These are phyloP conservation scores for Alternaria incomplexa DNA, from an alignment of 2,329 filamentous ascomycete genomes.

Conservation along the genomic window DNA sequence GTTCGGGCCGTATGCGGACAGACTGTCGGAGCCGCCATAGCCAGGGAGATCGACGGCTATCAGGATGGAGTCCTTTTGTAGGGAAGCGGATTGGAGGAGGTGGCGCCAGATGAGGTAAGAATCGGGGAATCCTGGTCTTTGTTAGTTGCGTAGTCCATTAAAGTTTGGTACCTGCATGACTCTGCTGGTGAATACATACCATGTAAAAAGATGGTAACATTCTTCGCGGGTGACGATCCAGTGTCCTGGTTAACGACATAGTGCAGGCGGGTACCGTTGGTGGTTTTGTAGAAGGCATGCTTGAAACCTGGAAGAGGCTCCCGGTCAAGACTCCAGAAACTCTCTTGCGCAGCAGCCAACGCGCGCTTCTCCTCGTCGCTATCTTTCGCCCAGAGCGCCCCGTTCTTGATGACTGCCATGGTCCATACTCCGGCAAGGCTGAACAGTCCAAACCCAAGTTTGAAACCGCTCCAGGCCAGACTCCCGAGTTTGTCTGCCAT, in stretches of 20 bases:
- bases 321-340: constrained; percentile 61
- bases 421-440: constrained; percentile 29
- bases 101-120: constrained; percentile 62
- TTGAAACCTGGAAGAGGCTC: constrained; percentile 53
- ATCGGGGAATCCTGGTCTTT: constrained; percentile 60
- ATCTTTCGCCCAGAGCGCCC: constrained; percentile 34
- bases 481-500: constrained; percentile 16
- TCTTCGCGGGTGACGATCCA: constrained; percentile 28
- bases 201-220: constrained; percentile 62
- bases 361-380: constrained; percentile 33
- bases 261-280: constrained; percentile 60
- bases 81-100: constrained; percentile 51
- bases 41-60: constrained; percentile 65
- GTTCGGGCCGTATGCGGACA: constrained; percentile 58
- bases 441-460: constrained; percentile 41
- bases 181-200: constrained; percentile 30
- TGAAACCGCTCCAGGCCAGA: constrained; percentile 35
- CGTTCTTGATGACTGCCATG: constrained; percentile 33
- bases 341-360: constrained; percentile 53
- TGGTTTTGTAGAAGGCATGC: constrained; percentile 60
- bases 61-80: constrained; percentile 51
- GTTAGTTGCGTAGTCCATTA: not conserved
- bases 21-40: constrained; percentile 63
- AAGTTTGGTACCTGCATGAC: not conserved
- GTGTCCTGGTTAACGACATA: constrained; percentile 54